Evolutionary conservation across 169 alveolate species (phyloP), one percentile per base, ranked within the genome.

Genomic region (Babesia bovis): DNA sequence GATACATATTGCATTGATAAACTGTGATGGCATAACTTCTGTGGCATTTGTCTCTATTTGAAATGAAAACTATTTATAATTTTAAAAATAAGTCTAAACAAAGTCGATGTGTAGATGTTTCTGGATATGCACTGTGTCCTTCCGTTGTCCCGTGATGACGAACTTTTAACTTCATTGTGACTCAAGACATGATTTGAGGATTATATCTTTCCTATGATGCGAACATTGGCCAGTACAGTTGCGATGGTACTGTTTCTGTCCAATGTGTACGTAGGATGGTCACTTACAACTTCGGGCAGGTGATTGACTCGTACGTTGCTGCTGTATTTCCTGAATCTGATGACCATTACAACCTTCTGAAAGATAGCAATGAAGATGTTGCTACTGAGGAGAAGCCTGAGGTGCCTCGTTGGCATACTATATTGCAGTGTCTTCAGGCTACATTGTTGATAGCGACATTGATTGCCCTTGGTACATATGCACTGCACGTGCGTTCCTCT

Each of bases 281-380:
- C 47, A 55, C 58, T n/a, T 67, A 65, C 63, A 78, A 78, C 61
- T 78, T 78, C 65, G 87, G 73, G 15, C 76, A 47, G 21, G 75
- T 78, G 17, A 47, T 78, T 25, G 73, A 78, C 35, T 30, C 78
- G 17, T 78, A 78, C 42, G 69, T 78, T 26, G 45, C 63, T 15
- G 40, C 36, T 21, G 57, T 78, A 5, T 78, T 78, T 56, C 81
- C 87, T 21, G 15, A 35, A 23, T 5, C 17, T 17, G 25, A 13
- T 13, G 7, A 13, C 6, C 19, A 5, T 19, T 6, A 5, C 19
- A 28, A 44, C 7, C n/a, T 33, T 3, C 38, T 15, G n/a, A 32
- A 30, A 13, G 66, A 32, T 15, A 38, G 9, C 21, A n/a, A 28
- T 1, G 42, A n/a, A 3, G 65, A 28, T 6, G 44, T 28, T 53